Base-by-base conservation (phyloP, 2,329 filamentous ascomycete genomes). In the Aureobasidium sp. region DNA sequence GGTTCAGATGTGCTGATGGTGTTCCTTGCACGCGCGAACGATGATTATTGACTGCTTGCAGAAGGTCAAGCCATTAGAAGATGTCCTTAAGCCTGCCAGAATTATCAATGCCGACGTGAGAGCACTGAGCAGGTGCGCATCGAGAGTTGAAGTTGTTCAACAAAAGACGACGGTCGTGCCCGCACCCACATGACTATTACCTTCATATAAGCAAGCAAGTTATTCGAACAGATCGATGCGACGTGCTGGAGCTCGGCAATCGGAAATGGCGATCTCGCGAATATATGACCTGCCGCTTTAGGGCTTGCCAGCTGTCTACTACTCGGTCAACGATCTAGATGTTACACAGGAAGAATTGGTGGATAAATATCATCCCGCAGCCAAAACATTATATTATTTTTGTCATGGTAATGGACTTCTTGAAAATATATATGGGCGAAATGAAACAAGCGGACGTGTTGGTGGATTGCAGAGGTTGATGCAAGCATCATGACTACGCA, bases 341-440 rank as follows among this genome's bases (percentile, higher is more conserved):
- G 9, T 20, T 10, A 26, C 23, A 41, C 2, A 20, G 23, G 15
- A 29, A 29, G n/a, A 13, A 41, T 39, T 20, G 23, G 34, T 5
- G 26, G 51, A 29, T 37, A 20, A 20, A 42, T 26, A 29, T 26
- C 8, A 7, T 29, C 20, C 7, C 9, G 26, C 37, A n/a, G 8
- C 26, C 23, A n/a, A 32, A 26, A 42, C 37, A 55, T 55, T 55
- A 55, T 15, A 55, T 55, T 55, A 42, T 42, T 26, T 34, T 42
- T 42, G 36, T 32, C 26, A 32, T 39, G 37, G 41, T 26, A 39
- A 32, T 29, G 20, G 13, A 29, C 23, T 9, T 55, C 27, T 32
- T 8, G 13, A 55, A 8, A 55, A 55, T 55, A 55, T 55, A 55
- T 55, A 42, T 55, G 51, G 34, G 13, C 26, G 51, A 55, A 55